A percentile compares a stretch with the other conserved stretches of the same genome.
phyloP scores from a whole-genome alignment of 805 yeast genomes.

The Ogataea ganodermae region DNA sequence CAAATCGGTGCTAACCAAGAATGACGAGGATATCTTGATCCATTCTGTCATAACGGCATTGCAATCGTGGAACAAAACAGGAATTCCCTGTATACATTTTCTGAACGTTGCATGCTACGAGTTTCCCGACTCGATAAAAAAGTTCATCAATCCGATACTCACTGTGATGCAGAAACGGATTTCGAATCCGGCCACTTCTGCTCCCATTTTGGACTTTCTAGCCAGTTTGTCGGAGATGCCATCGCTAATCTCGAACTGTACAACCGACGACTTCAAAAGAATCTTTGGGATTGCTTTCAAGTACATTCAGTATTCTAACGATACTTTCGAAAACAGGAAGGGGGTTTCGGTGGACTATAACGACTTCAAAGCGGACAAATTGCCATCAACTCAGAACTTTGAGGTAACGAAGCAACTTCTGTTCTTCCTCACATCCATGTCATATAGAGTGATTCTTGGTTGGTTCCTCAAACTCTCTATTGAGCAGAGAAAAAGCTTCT shows the following conservation, averaged over 20 bases:
- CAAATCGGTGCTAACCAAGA: constrained; percentile 51
- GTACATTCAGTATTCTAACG: constrained; percentile 71
- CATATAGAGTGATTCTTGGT: constrained; percentile 65
- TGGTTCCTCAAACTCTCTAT: constrained; percentile 71
- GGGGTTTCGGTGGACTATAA: constrained; percentile 38
- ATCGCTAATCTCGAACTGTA: constrained; percentile 66
- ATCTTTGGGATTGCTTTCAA: constrained; percentile 84
- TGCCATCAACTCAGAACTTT: constrained; percentile 51
- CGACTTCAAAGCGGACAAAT: constrained; percentile 53
- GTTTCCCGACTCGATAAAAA: constrained; percentile 70
- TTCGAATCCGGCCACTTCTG: constrained; percentile 65
- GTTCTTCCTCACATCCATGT: constrained; percentile 60
- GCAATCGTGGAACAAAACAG: constrained; percentile 76
- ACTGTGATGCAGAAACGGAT: constrained; percentile 75
- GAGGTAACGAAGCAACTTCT: constrained; percentile 53
- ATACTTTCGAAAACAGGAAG: constrained; percentile 32
- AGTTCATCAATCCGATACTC: constrained; percentile 65
- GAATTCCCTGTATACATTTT: constrained; percentile 75
- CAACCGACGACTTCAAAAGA: constrained; percentile 72
- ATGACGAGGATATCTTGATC: constrained; percentile 65
- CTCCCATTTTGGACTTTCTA: constrained; percentile 76
- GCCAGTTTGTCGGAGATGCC: constrained; percentile 68
- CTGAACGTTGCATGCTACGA: constrained; percentile 80
- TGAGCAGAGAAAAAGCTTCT: constrained; percentile 57
- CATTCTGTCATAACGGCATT: constrained; percentile 60